Conservation (phyloP, 495 filamentous ascomycete genomes). For the Cercophora sp. region DNA sequence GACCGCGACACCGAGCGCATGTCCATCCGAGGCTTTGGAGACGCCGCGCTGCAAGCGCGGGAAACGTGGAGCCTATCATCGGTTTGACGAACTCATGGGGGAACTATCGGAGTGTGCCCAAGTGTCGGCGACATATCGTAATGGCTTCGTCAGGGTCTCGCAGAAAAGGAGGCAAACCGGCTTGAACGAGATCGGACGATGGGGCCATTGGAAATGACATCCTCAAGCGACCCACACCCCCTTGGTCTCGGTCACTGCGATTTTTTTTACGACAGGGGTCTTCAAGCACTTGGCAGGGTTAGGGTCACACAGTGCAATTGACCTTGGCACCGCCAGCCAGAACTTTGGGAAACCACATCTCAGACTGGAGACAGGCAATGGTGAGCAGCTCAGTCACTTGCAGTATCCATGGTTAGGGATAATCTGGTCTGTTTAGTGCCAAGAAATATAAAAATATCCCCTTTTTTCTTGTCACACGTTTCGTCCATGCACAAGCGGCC, state of each 20-base stretch:
- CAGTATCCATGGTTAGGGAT: too few relatives aligned
- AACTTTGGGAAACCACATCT: too few relatives aligned
- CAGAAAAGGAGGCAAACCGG: not conserved
- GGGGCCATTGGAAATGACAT: constrained; percentile 10
- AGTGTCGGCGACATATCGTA: constrained; percentile 5
- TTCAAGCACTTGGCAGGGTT: too few relatives aligned
- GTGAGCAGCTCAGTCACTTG: too few relatives aligned
- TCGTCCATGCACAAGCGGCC: too few relatives aligned
- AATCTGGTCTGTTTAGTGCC: too few relatives aligned
- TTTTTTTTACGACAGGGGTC: too few relatives aligned
- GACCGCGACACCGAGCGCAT: constrained; percentile 41
- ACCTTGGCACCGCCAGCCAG: too few relatives aligned
- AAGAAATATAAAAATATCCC: too few relatives aligned
- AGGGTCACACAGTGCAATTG: too few relatives aligned
- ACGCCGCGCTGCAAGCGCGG: constrained; percentile 18
- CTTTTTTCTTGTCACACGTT: too few relatives aligned
- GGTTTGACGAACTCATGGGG: constrained; percentile 1
- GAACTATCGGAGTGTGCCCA: not conserved
- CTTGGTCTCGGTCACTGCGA: not conserved
- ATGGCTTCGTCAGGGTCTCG: constrained; percentile 3
- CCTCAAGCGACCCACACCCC: not conserved
- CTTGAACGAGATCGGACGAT: constrained; percentile 12
- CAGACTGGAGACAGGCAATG: too few relatives aligned
- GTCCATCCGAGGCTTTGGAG: constrained; percentile 29
- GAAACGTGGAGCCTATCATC: constrained; percentile 19